A percentile compares a stretch with the other conserved stretches of the same genome.
Evolutionary conservation across 2,329 filamentous ascomycete genomes (phyloP).

Genomic region (Sordariomycetes sp.): DNA sequence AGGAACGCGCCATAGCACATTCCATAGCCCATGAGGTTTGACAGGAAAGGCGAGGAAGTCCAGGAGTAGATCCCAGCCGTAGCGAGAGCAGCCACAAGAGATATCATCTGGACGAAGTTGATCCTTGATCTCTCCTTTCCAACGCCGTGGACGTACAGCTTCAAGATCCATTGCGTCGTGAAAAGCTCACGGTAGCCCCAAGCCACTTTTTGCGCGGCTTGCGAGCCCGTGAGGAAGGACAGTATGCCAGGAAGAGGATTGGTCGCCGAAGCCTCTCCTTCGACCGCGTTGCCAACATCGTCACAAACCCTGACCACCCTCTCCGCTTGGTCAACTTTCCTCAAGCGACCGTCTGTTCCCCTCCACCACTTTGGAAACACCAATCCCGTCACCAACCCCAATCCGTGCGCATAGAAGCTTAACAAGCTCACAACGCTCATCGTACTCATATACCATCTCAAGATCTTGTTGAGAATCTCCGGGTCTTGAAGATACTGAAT

Average conservation of each 20-base stretch:
- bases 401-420: constrained; percentile 61
- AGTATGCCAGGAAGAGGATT: constrained; percentile 22
- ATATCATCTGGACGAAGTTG: constrained; percentile 48
- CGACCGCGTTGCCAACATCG: constrained; percentile 17
- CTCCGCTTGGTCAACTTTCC: constrained; percentile 31
- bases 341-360: constrained; percentile 29
- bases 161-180: constrained; percentile 40
- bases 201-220: constrained; percentile 10
- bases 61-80: constrained; percentile 59
- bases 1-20: constrained; percentile 79
- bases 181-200: constrained; percentile 46
- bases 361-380: constrained; percentile 67
- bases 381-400: constrained; percentile 56
- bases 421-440: constrained; percentile 72
- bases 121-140: constrained; percentile 36
- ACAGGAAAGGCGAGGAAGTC: constrained; percentile 49
- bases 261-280: constrained; percentile 11
- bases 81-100: constrained; percentile 42
- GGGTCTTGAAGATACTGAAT: constrained; percentile 85
- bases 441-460: constrained; percentile 75
- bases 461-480: constrained; percentile 68
- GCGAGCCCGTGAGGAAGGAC: constrained; percentile 20
- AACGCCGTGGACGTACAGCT: constrained; percentile 41
- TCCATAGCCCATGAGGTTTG: constrained; percentile 78
- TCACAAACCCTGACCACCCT: constrained; percentile 28